A percentile compares a stretch with the other conserved stretches of the same genome.
Conservation (phyloP, 1,284 basidiomycete species). For the Cutaneotrichosporon sp. region DNA sequence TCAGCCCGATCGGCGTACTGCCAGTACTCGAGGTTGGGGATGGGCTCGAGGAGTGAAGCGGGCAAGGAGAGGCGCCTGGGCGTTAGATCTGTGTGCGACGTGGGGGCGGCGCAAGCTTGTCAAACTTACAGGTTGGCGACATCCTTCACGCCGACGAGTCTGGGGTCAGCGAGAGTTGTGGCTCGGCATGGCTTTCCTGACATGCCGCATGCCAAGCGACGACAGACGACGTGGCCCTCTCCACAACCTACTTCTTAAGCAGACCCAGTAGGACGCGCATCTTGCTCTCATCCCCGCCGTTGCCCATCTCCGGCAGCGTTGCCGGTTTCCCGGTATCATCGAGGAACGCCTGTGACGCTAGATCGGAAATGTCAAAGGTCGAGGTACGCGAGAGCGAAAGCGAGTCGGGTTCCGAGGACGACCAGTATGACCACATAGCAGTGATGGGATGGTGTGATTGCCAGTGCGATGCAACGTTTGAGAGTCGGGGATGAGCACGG, state of each 20-base stretch:
- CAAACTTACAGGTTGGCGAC: slow-evolving; percentile 75
- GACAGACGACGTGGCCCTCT: background rate
- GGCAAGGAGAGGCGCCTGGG: slow-evolving; percentile 66
- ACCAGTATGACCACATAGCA: slow-evolving; percentile 1
- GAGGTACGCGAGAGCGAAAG: background rate
- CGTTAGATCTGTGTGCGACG: background rate
- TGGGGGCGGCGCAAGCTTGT: slow-evolving; percentile 22
- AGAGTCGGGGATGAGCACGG: background rate
- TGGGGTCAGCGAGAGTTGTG: slow-evolving; percentile 21
- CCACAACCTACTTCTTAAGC: slow-evolving; percentile 71
- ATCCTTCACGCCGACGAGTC: slow-evolving; percentile 70
- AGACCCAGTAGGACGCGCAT: slow-evolving; percentile 85
- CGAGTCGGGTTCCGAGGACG: background rate
- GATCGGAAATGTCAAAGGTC: background rate
- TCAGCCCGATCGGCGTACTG: slow-evolving; percentile 92
- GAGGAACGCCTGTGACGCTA: slow-evolving; percentile 38
- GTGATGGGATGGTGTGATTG: too few relatives aligned
- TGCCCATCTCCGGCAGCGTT: slow-evolving; percentile 70
- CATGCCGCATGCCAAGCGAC: background rate
- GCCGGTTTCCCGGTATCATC: slow-evolving; percentile 55
- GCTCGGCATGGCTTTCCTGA: background rate
- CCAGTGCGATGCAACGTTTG: background rate
- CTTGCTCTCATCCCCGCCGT: slow-evolving; percentile 79
- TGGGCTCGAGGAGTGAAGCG: slow-evolving; percentile 82
- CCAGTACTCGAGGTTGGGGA: slow-evolving; percentile 94